Conservation (phyloP, 352 stramenopile species). For the Phytophthora palmivora region DNA sequence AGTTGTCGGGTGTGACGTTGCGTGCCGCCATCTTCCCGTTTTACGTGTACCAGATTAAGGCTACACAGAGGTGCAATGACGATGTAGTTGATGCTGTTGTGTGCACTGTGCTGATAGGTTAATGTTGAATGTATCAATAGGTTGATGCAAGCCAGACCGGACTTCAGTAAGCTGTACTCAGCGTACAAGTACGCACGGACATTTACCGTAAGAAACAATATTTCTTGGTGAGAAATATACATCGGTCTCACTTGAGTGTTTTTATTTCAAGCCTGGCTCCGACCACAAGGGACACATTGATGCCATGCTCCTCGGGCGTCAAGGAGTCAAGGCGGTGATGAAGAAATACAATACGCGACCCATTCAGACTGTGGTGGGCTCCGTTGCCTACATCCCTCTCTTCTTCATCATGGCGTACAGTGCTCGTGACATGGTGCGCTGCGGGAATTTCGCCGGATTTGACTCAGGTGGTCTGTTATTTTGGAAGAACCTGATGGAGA, state of each 20-base stretch:
- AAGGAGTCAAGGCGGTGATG: conserved; percentile 64
- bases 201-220: conserved; percentile 53
- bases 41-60: conserved; percentile 75
- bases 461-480: conserved; percentile 67
- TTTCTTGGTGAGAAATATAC: conserved; percentile 1
- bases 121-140: conserved; percentile 1
- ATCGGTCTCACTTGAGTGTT: conserved; percentile 13
- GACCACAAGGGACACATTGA: conserved; percentile 58
- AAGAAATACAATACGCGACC: conserved; percentile 81
- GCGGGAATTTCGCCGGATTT: conserved; percentile 64
- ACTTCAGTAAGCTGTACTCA: conserved; percentile 74
- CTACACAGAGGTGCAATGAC: conserved; percentile 53
- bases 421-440: conserved; percentile 79
- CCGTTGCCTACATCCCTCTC: conserved; percentile 72
- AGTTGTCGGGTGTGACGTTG: conserved; percentile 71
- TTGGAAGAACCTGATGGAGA: conserved; percentile 74
- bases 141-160: conserved; percentile 56
- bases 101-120: conserved; percentile 10
- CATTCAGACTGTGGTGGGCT: conserved; percentile 68
- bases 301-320: conserved; percentile 53
- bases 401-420: conserved; percentile 82
- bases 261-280: conserved; percentile 40
- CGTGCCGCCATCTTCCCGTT: conserved; percentile 75
- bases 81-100: not conserved
- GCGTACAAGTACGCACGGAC: conserved; percentile 78